These are phyloP conservation scores for Firmiana major DNA, from an alignment of 345 rosid genomes.

Conservation along the genomic window DNA sequence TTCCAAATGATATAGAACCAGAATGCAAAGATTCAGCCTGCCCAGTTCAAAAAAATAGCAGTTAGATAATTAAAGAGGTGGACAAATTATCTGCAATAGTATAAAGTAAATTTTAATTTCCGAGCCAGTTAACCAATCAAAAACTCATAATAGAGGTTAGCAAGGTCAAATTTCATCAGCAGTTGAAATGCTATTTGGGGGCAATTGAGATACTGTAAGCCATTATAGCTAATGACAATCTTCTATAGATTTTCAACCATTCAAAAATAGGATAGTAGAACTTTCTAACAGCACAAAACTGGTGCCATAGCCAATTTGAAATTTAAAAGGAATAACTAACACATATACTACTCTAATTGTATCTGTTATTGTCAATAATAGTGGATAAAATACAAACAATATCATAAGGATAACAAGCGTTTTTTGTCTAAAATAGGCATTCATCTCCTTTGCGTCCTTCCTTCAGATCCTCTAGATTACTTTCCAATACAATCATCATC, in stretches of 20 bases:
- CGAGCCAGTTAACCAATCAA: not conserved
- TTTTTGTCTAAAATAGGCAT: not conserved
- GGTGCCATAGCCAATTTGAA: not conserved
- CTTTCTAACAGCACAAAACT: not conserved
- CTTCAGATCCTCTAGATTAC: not conserved
- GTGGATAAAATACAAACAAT: not conserved
- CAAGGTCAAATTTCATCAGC: slow-evolving; percentile 1
- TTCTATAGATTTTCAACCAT: not conserved
- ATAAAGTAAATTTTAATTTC: not conserved
- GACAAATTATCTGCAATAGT: not conserved
- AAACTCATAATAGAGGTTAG: not conserved
- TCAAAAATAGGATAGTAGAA: not conserved
- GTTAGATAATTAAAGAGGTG: not conserved
- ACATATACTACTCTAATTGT: not conserved
- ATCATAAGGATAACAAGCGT: not conserved
- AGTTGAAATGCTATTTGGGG: not conserved
- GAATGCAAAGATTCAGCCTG: slow-evolving; percentile 71
- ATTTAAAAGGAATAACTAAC: not conserved
- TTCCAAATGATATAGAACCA: slow-evolving; percentile 88
- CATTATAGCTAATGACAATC: not conserved
- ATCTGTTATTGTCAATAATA: not conserved
- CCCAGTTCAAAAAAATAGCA: slow-evolving; percentile 13
- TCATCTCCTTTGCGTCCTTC: not conserved
- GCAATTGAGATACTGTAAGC: not conserved
- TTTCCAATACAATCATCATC: not conserved